These are phyloP conservation scores for Phytophthora megakarya DNA, from an alignment of 352 stramenopile species.

Conservation along the genomic window DNA sequence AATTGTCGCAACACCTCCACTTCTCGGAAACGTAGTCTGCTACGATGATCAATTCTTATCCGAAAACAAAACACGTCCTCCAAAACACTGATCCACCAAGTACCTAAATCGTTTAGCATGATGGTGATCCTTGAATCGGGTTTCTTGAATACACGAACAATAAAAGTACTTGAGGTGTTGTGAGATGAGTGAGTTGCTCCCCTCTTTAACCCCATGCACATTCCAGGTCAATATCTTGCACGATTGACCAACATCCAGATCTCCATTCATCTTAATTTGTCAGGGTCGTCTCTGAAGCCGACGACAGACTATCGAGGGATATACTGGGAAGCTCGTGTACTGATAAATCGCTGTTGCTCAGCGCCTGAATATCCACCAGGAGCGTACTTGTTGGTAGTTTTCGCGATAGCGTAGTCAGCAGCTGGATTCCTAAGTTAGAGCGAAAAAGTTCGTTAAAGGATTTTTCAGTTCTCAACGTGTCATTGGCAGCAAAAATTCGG, in stretches of 20 bases:
- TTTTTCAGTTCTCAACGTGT: no score
- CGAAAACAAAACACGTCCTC: neutral
- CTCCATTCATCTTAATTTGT: no score
- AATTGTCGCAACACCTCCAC: neutral
- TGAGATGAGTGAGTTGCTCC: neutral
- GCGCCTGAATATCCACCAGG: no score
- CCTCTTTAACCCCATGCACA: neutral
- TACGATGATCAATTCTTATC: neutral
- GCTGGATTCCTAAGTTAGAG: no score
- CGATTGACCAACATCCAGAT: neutral
- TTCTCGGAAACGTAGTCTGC: neutral
- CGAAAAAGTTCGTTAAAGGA: no score
- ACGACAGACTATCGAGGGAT: no score
- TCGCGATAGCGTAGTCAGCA: no score
- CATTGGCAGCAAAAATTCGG: no score
- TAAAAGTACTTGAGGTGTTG: neutral
- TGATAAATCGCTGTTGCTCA: no score
- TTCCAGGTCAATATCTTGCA: neutral
- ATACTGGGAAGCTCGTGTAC: no score
- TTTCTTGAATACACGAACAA: neutral
- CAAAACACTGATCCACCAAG: neutral
- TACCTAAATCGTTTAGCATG: neutral
- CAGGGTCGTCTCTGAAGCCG: no score
- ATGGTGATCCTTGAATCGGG: neutral
- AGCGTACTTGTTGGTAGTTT: no score